Evolutionary conservation across 352 stramenopile species (phyloP).

Genomic region (Pythium vanterpoolii): DNA sequence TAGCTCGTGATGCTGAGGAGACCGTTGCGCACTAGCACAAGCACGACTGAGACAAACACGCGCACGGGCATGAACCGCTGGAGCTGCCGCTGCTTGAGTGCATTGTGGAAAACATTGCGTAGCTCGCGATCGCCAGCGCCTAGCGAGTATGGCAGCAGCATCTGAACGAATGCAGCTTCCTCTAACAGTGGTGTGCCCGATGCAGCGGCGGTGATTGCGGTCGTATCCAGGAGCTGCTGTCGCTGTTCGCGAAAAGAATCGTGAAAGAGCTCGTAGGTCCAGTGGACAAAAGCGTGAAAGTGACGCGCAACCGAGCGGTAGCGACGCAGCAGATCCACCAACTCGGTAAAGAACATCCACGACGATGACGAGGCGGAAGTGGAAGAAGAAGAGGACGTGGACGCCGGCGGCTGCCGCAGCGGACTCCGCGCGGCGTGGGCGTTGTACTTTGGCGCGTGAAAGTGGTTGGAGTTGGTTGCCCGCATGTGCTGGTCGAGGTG

Average conservation of each 20-base stretch:
- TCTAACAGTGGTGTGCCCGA: constrained; percentile 30
- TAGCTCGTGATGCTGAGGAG: constrained; percentile 58
- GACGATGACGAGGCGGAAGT: neutral
- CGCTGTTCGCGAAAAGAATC: constrained; percentile 20
- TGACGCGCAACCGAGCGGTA: constrained; percentile 61
- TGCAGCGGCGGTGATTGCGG: neutral
- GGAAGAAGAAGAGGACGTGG: neutral
- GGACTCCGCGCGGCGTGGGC: constrained; percentile 42
- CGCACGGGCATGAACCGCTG: constrained; percentile 52
- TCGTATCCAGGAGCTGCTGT: neutral
- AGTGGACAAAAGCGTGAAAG: constrained; percentile 60
- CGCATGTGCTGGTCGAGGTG: constrained; percentile 17
- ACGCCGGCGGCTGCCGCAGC: constrained; percentile 6
- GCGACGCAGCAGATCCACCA: constrained; percentile 54
- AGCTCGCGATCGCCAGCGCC: constrained; percentile 50
- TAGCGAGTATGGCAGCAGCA: constrained; percentile 40
- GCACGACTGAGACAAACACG: constrained; percentile 60
- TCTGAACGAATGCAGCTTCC: constrained; percentile 44
- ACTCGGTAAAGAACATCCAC: constrained; percentile 59
- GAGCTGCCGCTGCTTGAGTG: constrained; percentile 51
- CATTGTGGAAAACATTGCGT: constrained; percentile 64
- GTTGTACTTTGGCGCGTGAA: constrained; percentile 58
- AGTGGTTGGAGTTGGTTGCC: constrained; percentile 54
- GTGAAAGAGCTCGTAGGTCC: constrained; percentile 51
- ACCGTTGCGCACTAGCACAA: constrained; percentile 57